Percentiles rank a stretch among this genome's conserved stretches.
Conservation (phyloP, 768 basidiomycete genomes). For the Lentinula boryana region DNA sequence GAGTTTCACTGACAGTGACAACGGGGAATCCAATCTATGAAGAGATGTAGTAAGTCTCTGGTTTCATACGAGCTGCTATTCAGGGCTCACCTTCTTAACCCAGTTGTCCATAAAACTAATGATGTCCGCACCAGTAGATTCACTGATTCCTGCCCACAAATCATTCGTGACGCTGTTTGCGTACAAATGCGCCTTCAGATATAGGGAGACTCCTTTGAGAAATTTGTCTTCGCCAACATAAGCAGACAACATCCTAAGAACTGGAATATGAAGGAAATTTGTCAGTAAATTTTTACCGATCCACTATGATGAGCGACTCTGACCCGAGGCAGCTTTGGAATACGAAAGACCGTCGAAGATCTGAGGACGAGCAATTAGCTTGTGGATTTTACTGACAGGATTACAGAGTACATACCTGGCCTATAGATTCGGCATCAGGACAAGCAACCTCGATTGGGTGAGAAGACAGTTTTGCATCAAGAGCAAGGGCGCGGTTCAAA, state of each 20-base stretch:
- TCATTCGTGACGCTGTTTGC: constrained; percentile 59
- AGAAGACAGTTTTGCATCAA: constrained; percentile 59
- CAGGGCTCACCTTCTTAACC: constrained; percentile 45
- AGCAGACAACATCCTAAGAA: constrained; percentile 64
- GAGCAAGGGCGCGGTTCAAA: constrained; percentile 47
- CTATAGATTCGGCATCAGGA: constrained; percentile 52
- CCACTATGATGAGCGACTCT: neutral
- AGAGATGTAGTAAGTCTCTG: neutral
- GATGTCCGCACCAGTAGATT: constrained; percentile 54
- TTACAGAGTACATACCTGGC: constrained; percentile 3
- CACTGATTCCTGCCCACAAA: constrained; percentile 62
- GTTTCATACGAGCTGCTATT: neutral
- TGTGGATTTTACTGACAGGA: neutral
- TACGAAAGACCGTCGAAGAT: constrained; percentile 69
- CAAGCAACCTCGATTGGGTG: constrained; percentile 70
- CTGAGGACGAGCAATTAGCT: constrained; percentile 18
- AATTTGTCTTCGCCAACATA: constrained; percentile 67
- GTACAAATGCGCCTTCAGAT: constrained; percentile 65
- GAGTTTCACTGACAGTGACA: constrained; percentile 55
- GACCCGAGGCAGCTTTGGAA: constrained; percentile 51
- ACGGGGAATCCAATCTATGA: constrained; percentile 66
- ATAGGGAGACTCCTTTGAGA: constrained; percentile 62
- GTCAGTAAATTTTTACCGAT: neutral
- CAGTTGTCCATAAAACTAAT: constrained; percentile 65
- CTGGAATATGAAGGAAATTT: constrained; percentile 19